These are phyloP conservation scores for Phyllosticta citrichinensis DNA, from an alignment of 2,329 filamentous ascomycete species.

Conservation along the genomic window DNA sequence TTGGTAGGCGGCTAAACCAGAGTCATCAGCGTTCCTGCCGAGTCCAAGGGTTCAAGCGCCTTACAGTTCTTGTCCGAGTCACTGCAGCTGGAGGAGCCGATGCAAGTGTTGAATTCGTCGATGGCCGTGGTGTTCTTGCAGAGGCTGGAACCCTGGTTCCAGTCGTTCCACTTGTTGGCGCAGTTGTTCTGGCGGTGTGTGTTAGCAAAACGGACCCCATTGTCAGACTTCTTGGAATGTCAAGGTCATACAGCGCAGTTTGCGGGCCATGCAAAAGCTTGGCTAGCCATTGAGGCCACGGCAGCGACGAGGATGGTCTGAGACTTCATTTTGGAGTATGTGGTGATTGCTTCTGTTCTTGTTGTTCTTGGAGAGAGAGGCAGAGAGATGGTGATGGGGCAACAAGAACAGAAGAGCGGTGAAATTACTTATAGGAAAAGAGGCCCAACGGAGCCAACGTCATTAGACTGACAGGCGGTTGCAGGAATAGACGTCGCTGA, in stretches of 20 bases:
- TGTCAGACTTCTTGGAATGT: not conserved
- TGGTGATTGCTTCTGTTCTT: constrained; percentile 9
- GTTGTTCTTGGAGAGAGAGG: constrained; percentile 18
- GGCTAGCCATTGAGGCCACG: constrained; percentile 1
- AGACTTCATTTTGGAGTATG: constrained; percentile 6
- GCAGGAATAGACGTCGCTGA: not conserved
- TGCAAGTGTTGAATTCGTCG: constrained; percentile 16
- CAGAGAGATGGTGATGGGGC: not conserved
- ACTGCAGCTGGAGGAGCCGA: constrained; percentile 15
- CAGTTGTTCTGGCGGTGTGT: not conserved
- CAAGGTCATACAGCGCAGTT: constrained; percentile 2
- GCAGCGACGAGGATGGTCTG: constrained; percentile 6
- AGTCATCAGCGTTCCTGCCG: not conserved
- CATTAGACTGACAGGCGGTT: not conserved
- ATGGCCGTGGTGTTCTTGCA: constrained; percentile 15
- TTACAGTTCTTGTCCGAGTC: constrained; percentile 15
- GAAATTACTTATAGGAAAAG: not conserved
- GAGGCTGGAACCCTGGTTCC: constrained; percentile 5
- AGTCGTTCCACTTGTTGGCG: not conserved
- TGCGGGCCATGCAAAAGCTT: constrained; percentile 2
- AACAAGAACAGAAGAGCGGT: not conserved
- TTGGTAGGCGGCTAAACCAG: constrained; percentile 13
- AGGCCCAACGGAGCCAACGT: not conserved
- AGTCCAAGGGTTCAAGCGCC: not conserved
- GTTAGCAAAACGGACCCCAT: not conserved